phyloP scores from a whole-genome alignment of 2,329 filamentous ascomycete species.

The Aspergillus proliferans region DNA sequence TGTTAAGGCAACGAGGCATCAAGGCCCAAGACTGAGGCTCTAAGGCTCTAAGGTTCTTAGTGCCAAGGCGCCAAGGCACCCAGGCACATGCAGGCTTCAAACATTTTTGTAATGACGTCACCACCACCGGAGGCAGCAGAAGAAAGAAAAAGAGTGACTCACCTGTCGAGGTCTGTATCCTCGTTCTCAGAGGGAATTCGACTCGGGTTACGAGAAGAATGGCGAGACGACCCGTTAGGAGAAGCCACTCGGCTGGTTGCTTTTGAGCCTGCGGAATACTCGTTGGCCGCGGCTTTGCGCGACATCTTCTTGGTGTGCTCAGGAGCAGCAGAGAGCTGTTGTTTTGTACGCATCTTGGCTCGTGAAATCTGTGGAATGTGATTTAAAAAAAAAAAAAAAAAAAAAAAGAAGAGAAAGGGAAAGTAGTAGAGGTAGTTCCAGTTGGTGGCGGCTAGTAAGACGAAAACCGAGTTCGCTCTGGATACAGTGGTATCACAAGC shows the following conservation, averaged over 20 bases:
- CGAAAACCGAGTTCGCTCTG: no score
- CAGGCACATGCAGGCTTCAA: no score
- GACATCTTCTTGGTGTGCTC: conserved; percentile 62
- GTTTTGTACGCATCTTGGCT: conserved; percentile 23
- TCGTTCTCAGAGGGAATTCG: conserved; percentile 55
- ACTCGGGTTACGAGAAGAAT: conserved; percentile 46
- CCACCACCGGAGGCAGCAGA: background rate
- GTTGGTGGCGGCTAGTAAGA: no score
- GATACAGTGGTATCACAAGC: background rate
- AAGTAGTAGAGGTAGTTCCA: background rate
- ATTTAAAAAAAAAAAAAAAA: no score
- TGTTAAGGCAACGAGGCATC: no score
- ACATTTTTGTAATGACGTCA: conserved; percentile 26
- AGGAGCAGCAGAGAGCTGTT: conserved; percentile 48
- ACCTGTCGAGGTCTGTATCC: conserved; percentile 51
- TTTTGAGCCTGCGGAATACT: conserved; percentile 44
- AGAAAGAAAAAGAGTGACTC: conserved; percentile 13
- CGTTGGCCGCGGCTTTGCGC: conserved; percentile 50
- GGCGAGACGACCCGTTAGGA: conserved; percentile 43
- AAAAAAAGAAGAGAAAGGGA: background rate
- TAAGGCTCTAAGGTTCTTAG: no score
- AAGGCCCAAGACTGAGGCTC: no score
- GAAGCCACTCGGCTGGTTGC: conserved; percentile 49
- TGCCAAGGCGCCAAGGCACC: no score
- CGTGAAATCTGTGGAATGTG: background rate